Base-by-base conservation (phyloP, 805 yeast species). In the Novakomyces olei region DNA sequence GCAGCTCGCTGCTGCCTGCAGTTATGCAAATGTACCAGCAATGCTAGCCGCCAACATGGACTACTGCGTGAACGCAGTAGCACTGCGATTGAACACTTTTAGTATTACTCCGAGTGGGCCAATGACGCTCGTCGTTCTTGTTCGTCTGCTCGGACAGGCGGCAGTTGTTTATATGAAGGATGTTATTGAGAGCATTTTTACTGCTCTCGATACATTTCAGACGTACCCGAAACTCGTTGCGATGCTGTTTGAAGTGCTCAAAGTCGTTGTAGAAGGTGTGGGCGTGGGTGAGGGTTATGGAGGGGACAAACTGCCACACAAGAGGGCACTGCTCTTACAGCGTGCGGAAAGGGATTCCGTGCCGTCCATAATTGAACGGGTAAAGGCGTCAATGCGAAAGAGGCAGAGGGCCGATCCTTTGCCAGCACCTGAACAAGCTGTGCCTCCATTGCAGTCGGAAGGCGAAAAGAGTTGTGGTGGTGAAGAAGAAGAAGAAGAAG, bases 141-240 rank as follows among this genome's bases (percentile, higher is more conserved):
- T 79, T 19, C 67, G 63, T 40, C 58, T 81, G 17, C 72, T 83
- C 0, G 94, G 94, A 0, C 55, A 63, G 6, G 57, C 64, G 19
- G 55, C 80, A 16, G 54, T 80, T 9, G 59, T 62, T 20, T 78
- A 69, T 37, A 58, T 85, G 33, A 66, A 60, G 32, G 96, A 85
- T 48, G 60, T 85, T 1, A 55, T 85, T 14, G 65, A 69, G 30
- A 68, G 81, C 3, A 62, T 80, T 39, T 80, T 85, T 48, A 67
- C 72, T 14, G 54, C 83, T 23, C 58, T 85, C 32, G 96, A 85
- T 51, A 59, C 70, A 34, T 85, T 74, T 45, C 93, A 83, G 51
- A 91, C 85, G 0, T 85, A 85, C 48, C 55, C 70, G 2, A 57
- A 60, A 10, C 54, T 88, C 12, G 71, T 78, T 34, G 72, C 72